Evolutionary conservation across 176 grass and related monocot genomes (phyloP).

Genomic region (Urochloa ruziziensis): DNA sequence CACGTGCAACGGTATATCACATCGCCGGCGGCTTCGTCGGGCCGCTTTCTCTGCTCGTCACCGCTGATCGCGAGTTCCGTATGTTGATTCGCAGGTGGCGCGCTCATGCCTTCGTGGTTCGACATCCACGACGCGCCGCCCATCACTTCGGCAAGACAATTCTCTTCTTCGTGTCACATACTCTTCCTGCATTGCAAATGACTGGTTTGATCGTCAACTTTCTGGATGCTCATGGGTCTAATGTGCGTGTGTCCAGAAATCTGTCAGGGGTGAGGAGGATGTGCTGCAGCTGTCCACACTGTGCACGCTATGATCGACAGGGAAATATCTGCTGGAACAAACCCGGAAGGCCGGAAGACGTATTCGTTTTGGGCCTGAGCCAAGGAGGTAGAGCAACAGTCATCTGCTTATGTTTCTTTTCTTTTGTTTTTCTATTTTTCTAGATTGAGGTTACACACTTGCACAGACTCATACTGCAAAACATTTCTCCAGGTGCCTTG

Average conservation of each 20-base stretch:
- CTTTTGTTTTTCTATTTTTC: too few relatives aligned
- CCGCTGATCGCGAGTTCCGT: background rate
- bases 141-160: conserved; percentile 46
- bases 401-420: background rate
- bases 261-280: conserved; percentile 52
- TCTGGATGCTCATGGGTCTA: background rate
- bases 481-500: conserved; percentile 45
- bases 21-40: too few relatives aligned
- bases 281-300: conserved; percentile 53
- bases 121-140: conserved; percentile 66
- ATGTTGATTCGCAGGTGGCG: conserved; percentile 47
- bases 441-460: background rate
- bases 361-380: conserved; percentile 78
- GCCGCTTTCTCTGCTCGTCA: too few relatives aligned
- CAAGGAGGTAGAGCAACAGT: conserved; percentile 54
- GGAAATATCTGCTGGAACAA: conserved; percentile 47
- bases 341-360: conserved; percentile 43
- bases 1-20: conserved; percentile 55
- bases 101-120: conserved; percentile 77
- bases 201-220: background rate
- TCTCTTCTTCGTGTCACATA: too few relatives aligned
- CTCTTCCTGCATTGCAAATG: background rate
- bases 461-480: background rate
- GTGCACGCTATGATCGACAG: conserved; percentile 72
- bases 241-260: conserved; percentile 37